Evolutionary conservation across 108 stramenopile species (phyloP), one percentile per base, ranked within the genome.

Genomic region (Fistulifera pelliculosa): DNA sequence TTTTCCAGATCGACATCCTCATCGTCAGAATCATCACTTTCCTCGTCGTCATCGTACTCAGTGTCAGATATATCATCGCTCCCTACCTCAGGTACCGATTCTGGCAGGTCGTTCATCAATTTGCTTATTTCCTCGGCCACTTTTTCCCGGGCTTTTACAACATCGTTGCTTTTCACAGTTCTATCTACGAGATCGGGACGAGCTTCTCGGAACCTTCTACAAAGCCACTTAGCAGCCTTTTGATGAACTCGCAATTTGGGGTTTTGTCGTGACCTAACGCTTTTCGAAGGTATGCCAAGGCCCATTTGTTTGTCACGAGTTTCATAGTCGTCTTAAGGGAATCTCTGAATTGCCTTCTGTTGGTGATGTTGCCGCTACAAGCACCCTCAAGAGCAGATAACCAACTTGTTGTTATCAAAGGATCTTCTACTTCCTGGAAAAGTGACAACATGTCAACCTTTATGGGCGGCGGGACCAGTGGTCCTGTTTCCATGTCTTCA

Each of bases 391-490:
- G 53, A 13, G 71, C 76, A 50, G 66, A 73, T 8, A 91, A 51
- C 90, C 90, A 91, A 49, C 75, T 83, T 15, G 49, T 68, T 11
- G 90, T 91, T n/a, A 87, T 66, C 1, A 68, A 54, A 15, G 81
- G 69, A 56, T 91, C 85, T 77, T 91, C 90, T 0, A 72, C 66
- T 39, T 77, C 76, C 41, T 71, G 64, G 27, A 91, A 47, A 43
- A 91, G 53, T 27, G 79, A 76, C n/a, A 72, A 83, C 68, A 91
- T 75, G 44, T 91, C 85, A 25, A 84, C 70, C 41, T 83, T 85
- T 22, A 91, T 80, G 22, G 83, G 74, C 7, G 90, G 83, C 26
- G 74, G 77, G 39, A 63, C 76, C 11, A 71, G 69, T 22, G 80
- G 66, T 49, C 65, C 63, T 15, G 48, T 64, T 35, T 79, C 79